Conservation (phyloP, 768 basidiomycete genomes). For the Exidia glandulosa region DNA sequence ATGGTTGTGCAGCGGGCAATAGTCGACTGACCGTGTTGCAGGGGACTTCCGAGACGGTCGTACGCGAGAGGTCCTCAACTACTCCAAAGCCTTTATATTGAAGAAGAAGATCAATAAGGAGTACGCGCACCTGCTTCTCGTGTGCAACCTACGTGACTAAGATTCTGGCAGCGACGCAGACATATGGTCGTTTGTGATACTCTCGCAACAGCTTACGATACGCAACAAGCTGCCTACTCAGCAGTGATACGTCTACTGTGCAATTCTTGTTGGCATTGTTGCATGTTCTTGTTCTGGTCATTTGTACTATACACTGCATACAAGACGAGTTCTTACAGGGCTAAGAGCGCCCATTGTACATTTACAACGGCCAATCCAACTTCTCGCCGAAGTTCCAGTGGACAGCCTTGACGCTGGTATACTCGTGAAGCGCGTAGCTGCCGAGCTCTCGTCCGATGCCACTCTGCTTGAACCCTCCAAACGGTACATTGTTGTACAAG, state of each 20-base stretch:
- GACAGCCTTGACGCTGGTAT: constrained; percentile 59
- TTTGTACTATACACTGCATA: neutral
- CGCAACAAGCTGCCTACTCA: no score
- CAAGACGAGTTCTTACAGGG: neutral
- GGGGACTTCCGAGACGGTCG: neutral
- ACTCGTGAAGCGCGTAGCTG: constrained; percentile 61
- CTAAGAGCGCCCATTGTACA: neutral
- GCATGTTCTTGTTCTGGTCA: no score
- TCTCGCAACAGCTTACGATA: no score
- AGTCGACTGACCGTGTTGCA: neutral
- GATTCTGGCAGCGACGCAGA: no score
- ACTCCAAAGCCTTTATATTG: neutral
- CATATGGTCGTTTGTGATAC: no score
- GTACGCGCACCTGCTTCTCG: neutral
- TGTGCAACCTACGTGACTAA: no score
- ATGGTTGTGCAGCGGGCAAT: neutral
- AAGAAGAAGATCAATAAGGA: neutral
- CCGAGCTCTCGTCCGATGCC: constrained; percentile 76
- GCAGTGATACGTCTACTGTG: no score
- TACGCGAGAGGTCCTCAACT: neutral
- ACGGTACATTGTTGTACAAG: constrained; percentile 51
- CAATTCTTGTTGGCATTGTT: no score
- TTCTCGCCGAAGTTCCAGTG: constrained; percentile 44
- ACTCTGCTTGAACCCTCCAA: constrained; percentile 79
- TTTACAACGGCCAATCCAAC: constrained; percentile 6